A percentile compares a stretch with the other conserved stretches of the same genome.
phyloP scores from a whole-genome alignment of 352 stramenopile genomes.

The Globisporangium rhizosaccharum region DNA sequence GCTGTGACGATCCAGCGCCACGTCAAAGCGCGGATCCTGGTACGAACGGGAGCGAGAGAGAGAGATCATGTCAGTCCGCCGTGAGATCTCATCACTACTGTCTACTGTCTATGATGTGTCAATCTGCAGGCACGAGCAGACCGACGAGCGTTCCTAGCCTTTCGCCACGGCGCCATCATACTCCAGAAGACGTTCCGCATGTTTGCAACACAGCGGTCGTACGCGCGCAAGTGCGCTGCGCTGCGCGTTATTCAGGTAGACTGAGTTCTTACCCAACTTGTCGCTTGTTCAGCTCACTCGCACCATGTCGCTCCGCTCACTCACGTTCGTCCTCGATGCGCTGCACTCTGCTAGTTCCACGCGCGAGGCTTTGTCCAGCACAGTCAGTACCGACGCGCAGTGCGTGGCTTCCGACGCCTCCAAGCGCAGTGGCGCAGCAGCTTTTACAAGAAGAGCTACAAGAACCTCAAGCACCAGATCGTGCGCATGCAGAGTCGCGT shows the following conservation, averaged over 20 bases:
- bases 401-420: slow-evolving; percentile 43
- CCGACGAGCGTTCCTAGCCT: slow-evolving; percentile 21
- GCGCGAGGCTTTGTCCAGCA: slow-evolving; percentile 40
- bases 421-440: slow-evolving; percentile 65
- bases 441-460: slow-evolving; percentile 58
- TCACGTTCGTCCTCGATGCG: neutral
- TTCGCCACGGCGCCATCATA: slow-evolving; percentile 30
- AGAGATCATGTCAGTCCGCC: neutral
- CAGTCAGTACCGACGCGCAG: slow-evolving; percentile 37
- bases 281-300: neutral
- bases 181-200: slow-evolving; percentile 43
- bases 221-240: slow-evolving; percentile 20
- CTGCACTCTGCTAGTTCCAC: slow-evolving; percentile 23
- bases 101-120: neutral
- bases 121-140: slow-evolving; percentile 22
- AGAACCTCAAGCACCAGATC: slow-evolving; percentile 51
- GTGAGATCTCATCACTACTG: neutral
- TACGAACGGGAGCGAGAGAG: slow-evolving; percentile 8
- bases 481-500: slow-evolving; percentile 60
- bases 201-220: slow-evolving; percentile 21
- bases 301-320: neutral
- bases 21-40: slow-evolving; percentile 45
- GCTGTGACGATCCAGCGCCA: slow-evolving; percentile 50
- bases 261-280: neutral
- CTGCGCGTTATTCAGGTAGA: slow-evolving; percentile 26